A percentile compares a stretch with the other conserved stretches of the same genome.
phyloP scores from a whole-genome alignment of 257 asterid species.

The Prunella vulgaris region DNA sequence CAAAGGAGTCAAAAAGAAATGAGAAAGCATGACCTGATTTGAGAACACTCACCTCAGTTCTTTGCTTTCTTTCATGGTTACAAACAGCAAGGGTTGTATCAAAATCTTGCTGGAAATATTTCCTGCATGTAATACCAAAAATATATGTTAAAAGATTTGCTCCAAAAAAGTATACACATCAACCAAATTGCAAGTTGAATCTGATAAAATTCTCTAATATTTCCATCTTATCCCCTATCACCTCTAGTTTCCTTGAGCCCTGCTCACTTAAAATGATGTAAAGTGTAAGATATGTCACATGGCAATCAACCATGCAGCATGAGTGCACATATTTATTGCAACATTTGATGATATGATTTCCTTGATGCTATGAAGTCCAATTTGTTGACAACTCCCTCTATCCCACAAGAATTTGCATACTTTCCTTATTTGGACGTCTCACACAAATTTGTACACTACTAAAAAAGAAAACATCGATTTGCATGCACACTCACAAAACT shows the following conservation, averaged over 20 bases:
- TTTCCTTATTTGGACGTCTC: too few relatives aligned
- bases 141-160: neutral
- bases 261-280: neutral
- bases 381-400: too few relatives aligned
- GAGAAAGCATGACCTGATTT: neutral
- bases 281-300: too few relatives aligned
- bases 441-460: too few relatives aligned
- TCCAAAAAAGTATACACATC: neutral
- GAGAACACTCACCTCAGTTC: constrained; percentile 58
- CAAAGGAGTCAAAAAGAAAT: neutral
- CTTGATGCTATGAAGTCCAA: neutral
- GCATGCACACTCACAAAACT: too few relatives aligned
- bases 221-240: neutral
- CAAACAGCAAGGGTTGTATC: constrained; percentile 85
- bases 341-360: neutral
- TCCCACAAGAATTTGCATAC: too few relatives aligned
- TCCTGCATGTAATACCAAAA: constrained; percentile 49
- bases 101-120: constrained; percentile 82
- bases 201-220: neutral
- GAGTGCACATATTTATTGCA: neutral
- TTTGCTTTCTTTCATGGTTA: constrained; percentile 83
- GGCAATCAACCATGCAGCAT: constrained; percentile 1
- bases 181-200: neutral
- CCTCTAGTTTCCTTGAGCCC: neutral
- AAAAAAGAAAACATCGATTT: too few relatives aligned